Evolutionary conservation across 164 flowering plant species (phyloP).

Genomic region (Vitis rupestris): DNA sequence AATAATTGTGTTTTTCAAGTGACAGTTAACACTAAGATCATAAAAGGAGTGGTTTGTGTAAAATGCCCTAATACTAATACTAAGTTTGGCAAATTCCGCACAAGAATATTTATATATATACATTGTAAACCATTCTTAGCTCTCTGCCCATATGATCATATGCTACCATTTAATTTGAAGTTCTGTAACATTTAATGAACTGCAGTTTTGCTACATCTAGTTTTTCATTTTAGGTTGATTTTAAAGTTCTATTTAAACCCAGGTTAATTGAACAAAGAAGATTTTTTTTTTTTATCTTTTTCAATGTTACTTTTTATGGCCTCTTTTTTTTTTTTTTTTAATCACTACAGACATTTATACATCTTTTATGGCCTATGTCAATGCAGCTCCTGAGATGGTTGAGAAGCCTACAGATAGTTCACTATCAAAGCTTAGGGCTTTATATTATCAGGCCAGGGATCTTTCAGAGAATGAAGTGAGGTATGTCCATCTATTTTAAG

Average conservation of each 20-base stretch:
- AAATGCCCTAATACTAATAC: too few species aligned
- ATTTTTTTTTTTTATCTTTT: too few species aligned
- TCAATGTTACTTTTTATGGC: too few species aligned
- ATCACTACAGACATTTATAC: too few species aligned
- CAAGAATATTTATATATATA: too few species aligned
- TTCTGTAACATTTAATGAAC: neutral
- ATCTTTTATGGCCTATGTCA: neutral
- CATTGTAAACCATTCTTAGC: neutral
- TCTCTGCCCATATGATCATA: neutral
- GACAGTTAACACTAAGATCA: too few species aligned
- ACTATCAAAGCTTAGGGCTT: conserved; percentile 50
- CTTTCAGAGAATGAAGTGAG: conserved; percentile 76
- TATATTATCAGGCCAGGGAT: conserved; percentile 76
- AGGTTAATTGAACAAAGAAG: too few species aligned
- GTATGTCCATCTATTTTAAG: conserved; percentile 36
- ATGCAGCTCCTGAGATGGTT: conserved; percentile 84
- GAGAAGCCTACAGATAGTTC: conserved; percentile 88
- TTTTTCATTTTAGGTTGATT: neutral
- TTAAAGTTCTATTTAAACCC: neutral
- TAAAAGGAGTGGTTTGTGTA: too few species aligned
- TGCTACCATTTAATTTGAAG: neutral
- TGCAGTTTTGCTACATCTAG: neutral
- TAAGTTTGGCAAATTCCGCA: too few species aligned
- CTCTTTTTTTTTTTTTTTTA: too few species aligned
- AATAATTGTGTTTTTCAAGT: neutral